phyloP scores from a whole-genome alignment of 1,139 yeast species.

The Torulaspora globosa region DNA sequence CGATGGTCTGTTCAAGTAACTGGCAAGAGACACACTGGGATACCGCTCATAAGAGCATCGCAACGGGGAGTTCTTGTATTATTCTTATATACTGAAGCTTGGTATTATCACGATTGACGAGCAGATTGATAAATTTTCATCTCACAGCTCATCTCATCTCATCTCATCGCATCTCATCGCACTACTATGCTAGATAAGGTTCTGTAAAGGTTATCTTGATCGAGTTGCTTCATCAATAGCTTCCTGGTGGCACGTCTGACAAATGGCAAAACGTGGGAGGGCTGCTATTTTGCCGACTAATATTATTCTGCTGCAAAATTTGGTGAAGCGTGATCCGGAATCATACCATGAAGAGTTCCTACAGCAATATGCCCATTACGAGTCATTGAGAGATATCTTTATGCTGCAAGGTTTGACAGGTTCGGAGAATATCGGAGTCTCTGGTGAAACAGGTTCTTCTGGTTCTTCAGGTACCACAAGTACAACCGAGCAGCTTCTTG shows the following conservation, averaged over 20 bases:
- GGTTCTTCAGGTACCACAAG: conserved; percentile 34
- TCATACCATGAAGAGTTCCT: conserved; percentile 91
- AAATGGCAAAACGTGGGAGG: conserved; percentile 83
- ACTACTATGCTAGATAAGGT: neutral
- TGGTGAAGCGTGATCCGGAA: conserved; percentile 88
- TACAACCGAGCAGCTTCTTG: conserved; percentile 71
- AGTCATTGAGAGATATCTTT: conserved; percentile 82
- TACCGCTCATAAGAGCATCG: neutral
- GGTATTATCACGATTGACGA: conserved; percentile 4
- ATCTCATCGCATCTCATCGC: conserved; percentile 28
- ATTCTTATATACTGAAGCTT: neutral
- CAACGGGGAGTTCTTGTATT: neutral
- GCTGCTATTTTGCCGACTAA: conserved; percentile 90
- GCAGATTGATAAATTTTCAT: conserved; percentile 3
- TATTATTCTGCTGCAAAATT: conserved; percentile 83
- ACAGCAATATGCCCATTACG: conserved; percentile 89
- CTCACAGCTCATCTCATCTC: too few species aligned
- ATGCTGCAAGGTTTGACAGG: conserved; percentile 40
- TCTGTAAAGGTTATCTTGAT: neutral
- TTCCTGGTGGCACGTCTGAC: neutral
- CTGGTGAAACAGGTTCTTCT: conserved; percentile 16
- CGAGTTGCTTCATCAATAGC: neutral
- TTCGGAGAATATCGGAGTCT: conserved; percentile 17
- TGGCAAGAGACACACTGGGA: neutral
- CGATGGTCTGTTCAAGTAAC: conserved; percentile 50